phyloP scores from a whole-genome alignment of 257 asterid species.

The Salvia rosmarinus region DNA sequence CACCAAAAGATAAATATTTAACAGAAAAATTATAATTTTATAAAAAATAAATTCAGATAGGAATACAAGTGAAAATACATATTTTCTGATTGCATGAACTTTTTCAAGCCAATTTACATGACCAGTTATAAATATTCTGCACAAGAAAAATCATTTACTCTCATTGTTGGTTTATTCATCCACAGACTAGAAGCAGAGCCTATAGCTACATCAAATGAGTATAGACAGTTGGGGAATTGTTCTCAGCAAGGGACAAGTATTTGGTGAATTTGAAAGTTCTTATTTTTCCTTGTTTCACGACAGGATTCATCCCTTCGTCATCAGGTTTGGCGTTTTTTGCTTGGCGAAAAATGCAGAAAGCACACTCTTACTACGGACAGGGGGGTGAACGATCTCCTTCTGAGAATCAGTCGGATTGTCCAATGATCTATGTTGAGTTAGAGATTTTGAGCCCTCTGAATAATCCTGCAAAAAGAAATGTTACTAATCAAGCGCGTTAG shows the following conservation, averaged over 20 bases:
- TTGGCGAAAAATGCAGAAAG: constrained; percentile 72
- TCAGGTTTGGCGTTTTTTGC: constrained; percentile 59
- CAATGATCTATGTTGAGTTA: constrained; percentile 58
- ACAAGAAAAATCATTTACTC: constrained; percentile 1
- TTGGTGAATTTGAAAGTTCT: constrained; percentile 8
- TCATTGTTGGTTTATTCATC: constrained; percentile 4
- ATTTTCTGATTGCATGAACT: neutral
- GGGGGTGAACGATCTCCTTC: constrained; percentile 47
- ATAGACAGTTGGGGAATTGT: constrained; percentile 27
- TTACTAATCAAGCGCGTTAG: neutral
- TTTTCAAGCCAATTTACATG: constrained; percentile 28
- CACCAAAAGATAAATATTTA: neutral
- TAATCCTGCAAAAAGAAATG: constrained; percentile 52
- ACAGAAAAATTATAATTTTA: too few relatives aligned
- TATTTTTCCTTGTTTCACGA: neutral
- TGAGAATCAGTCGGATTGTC: constrained; percentile 41
- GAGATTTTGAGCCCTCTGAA: constrained; percentile 53
- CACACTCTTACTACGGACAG: constrained; percentile 68
- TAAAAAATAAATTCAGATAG: neutral
- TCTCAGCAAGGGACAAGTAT: constrained; percentile 1
- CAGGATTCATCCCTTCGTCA: constrained; percentile 40
- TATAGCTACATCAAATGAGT: constrained; percentile 22
- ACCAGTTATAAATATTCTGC: constrained; percentile 18
- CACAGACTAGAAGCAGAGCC: neutral
- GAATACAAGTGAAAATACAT: neutral